Evolutionary conservation across 2,329 filamentous ascomycete genomes (phyloP), one percentile per base, ranked within the genome.

Genomic region (Blumeria hordei): DNA sequence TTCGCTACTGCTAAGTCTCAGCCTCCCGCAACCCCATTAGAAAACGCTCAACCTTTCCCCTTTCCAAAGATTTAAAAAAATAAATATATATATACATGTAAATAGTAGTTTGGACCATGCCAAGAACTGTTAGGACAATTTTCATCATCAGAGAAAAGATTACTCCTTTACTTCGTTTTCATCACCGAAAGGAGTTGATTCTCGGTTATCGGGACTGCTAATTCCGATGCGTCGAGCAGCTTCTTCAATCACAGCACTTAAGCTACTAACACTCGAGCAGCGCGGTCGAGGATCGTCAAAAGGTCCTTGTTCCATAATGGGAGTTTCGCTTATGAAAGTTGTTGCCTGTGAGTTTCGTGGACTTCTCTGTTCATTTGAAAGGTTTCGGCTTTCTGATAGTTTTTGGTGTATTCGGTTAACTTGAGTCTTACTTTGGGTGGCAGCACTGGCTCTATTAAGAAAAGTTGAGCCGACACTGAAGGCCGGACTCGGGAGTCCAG

Each of bases 391-490:
- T 21, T 61, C 75, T 66, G 74, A 77, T 39, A 69, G 64, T 10
- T 68, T 69, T 56, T 68, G 74, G 44, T 72, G 73, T 18, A 81
- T 75, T 57, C 76, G 75, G 51, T 81, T 73, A 37, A 81, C 72
- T 62, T 80, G 76, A 21, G 77, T 76, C 53, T 73, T 73, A 32
- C 74, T 73, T 21, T 75, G 72, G 1, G 76, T 80, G 37, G 73
- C 70, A 39, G 74, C 70, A 61, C 70, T 78, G 59, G 77, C 77
- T 58, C 74, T 80, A 69, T 79, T 83, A 60, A 83, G 69, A 66
- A 82, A 82, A 1, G 80, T 81, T 18, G 79, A 80, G 16, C 80
- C 79, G 55, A 83, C 76, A 62, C 78, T 82, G 64, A 83, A 83
- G 37, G 76, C 72, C 6, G 70, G 71, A 62, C 77, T 80, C 60